These are phyloP conservation scores for Cladosporium halotolerans DNA, from an alignment of 2,329 filamentous ascomycete species.

Conservation along the genomic window DNA sequence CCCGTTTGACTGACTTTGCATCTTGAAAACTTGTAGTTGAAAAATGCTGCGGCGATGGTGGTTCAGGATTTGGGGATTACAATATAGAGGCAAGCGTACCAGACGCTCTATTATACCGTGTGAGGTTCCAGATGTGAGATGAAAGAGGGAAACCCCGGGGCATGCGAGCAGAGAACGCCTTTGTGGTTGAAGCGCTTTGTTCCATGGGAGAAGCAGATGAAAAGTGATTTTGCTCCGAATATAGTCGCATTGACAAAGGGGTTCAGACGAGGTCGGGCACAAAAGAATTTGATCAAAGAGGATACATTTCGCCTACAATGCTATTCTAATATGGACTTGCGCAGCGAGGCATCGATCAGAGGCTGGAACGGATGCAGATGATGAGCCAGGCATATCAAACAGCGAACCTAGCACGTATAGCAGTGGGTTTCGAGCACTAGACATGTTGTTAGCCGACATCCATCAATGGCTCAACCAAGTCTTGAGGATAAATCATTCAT, in stretches of 20 bases:
- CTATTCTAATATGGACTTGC: neutral
- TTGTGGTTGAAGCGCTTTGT: conserved; percentile 1
- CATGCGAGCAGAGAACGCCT: neutral
- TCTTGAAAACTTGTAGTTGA: neutral
- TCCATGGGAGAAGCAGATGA: neutral
- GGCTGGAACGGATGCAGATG: no score
- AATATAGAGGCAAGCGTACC: conserved; percentile 1
- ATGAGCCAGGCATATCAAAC: no score
- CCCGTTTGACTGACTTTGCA: neutral
- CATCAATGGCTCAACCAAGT: neutral
- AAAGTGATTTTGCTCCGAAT: neutral
- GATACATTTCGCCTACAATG: neutral
- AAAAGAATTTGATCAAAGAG: conserved; percentile 2
- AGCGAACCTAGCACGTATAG: no score
- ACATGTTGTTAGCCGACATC: neutral
- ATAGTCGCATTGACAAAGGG: no score
- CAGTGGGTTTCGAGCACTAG: neutral
- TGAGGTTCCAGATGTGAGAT: neutral
- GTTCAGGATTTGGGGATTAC: neutral
- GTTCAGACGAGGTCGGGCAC: neutral
- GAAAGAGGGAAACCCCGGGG: neutral
- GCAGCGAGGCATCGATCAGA: no score
- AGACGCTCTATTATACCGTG: conserved; percentile 2
- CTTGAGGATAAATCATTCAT: neutral
- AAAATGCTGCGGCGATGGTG: no score